Base-by-base conservation (phyloP, 768 basidiomycete genomes). In the Pleurotus tuber-regium region DNA sequence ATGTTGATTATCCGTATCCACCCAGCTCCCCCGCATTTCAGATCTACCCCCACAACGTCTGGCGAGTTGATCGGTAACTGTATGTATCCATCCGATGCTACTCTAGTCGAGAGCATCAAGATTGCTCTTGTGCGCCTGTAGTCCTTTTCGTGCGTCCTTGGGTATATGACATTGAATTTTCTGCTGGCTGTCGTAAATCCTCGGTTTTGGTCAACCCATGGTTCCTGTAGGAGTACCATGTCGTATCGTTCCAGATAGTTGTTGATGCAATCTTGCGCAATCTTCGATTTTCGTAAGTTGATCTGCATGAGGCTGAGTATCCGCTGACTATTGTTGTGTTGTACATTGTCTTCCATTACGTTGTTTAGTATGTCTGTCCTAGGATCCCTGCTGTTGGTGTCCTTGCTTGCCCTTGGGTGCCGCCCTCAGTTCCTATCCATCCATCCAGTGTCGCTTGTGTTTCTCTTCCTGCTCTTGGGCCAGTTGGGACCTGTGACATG, bases 161-260 rank as follows among this genome's bases (percentile, higher is more conserved):
- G 69, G 59, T 69, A 69, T n/a, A 68, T 35, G 1, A 54, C 18
- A 0, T 33, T 23, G 57, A 58, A 70, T 7, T 51, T 11, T 0
- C 21, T 21, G 3, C 41, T 56, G 10, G 56, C 54, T 1, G 57
- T 31, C 0, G 68, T 53, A 9, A 46, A n/a, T 0, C 52, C 51
- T 1, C 54, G 35, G 9, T 33, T 9, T 23, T 6, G 40, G 49
- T 68, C 59, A 3, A 69, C 50, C 40, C 61, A 53, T 1, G 68
- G 70, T 57, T 71, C 70, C 47, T 71, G 69, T 2, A 70, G 31
- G 1, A 57, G 41, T 0, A 62, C 43, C 1, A 71, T 55, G 54
- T 69, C 64, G 25, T 51, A 61, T 1, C 28, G 8, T 8, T 44
- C 6, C 0, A 47, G 53, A 4, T 52, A 40, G 5, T 57, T 12